phyloP scores from a whole-genome alignment of 371 early-diverging fungal genomes.

The Dinochytrium kinnereticum region DNA sequence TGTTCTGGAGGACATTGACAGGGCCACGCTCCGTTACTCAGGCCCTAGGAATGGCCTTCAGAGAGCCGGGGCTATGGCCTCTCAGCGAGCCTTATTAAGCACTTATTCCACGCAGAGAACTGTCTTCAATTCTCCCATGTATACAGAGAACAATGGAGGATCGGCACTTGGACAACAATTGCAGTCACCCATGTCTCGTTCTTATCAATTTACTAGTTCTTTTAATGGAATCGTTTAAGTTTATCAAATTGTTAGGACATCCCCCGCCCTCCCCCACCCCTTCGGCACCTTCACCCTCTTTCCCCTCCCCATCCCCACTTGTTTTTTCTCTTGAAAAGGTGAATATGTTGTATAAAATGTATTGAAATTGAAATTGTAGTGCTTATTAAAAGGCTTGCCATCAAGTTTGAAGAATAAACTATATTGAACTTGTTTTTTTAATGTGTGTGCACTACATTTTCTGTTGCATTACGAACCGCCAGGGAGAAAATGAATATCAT shows the following conservation, averaged over 20 bases:
- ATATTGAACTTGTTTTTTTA: no score
- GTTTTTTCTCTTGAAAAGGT: no score
- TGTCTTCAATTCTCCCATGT: background rate
- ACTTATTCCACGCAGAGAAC: background rate
- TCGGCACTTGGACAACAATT: background rate
- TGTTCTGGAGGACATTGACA: conserved; percentile 13
- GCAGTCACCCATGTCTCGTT: background rate
- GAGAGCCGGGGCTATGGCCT: background rate
- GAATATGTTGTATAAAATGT: no score
- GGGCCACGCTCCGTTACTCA: background rate
- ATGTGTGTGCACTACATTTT: no score
- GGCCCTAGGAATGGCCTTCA: background rate
- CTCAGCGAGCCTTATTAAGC: background rate
- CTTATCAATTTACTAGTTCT: background rate
- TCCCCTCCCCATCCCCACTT: no score
- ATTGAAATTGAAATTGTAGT: no score
- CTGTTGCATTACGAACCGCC: no score
- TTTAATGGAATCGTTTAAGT: background rate
- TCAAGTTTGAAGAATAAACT: no score
- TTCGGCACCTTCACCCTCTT: background rate
- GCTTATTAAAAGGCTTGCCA: no score
- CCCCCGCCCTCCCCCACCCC: background rate
- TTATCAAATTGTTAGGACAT: no score
- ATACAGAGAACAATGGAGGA: background rate
- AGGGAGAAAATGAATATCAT: no score